A percentile compares a stretch with the other conserved stretches of the same genome.
These are phyloP conservation scores for Russula lepida DNA, from an alignment of 768 basidiomycete genomes.

Conservation along the genomic window DNA sequence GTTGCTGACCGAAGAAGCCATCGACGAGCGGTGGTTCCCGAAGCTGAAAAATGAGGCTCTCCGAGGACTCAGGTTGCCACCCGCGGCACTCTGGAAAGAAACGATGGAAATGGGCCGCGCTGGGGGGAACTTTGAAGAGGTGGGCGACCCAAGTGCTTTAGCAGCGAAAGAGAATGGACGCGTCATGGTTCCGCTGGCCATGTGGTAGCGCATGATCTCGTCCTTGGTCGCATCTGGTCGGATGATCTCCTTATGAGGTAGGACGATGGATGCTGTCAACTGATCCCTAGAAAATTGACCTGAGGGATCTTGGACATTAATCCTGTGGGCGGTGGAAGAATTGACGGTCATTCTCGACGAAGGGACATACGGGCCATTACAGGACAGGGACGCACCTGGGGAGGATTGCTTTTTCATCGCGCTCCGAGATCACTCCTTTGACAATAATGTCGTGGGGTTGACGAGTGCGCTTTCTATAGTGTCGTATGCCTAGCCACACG, in stretches of 20 bases:
- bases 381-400: background rate
- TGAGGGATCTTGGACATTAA: slow-evolving; percentile 3
- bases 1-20: slow-evolving; percentile 5
- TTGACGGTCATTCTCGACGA: background rate
- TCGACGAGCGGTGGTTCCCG: slow-evolving; percentile 19
- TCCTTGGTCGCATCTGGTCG: slow-evolving; percentile 32
- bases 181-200: slow-evolving; percentile 35
- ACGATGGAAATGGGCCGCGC: slow-evolving; percentile 11
- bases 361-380: no score
- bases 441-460: slow-evolving; percentile 38
- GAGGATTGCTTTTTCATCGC: slow-evolving; percentile 11
- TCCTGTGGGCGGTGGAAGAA: background rate
- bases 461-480: slow-evolving; percentile 31
- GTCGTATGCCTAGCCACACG: slow-evolving; percentile 38
- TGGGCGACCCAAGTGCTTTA: slow-evolving; percentile 15
- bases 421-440: slow-evolving; percentile 38
- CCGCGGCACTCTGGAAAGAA: slow-evolving; percentile 2
- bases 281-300: slow-evolving; percentile 36
- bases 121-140: background rate
- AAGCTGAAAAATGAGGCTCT: slow-evolving; percentile 12
- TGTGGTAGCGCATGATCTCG: slow-evolving; percentile 39
- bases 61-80: background rate
- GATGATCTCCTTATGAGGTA: slow-evolving; percentile 44
- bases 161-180: slow-evolving; percentile 36
- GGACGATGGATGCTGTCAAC: slow-evolving; percentile 38